phyloP scores from a whole-genome alignment of 2,329 filamentous ascomycete genomes.

The Colletotrichum sp. region DNA sequence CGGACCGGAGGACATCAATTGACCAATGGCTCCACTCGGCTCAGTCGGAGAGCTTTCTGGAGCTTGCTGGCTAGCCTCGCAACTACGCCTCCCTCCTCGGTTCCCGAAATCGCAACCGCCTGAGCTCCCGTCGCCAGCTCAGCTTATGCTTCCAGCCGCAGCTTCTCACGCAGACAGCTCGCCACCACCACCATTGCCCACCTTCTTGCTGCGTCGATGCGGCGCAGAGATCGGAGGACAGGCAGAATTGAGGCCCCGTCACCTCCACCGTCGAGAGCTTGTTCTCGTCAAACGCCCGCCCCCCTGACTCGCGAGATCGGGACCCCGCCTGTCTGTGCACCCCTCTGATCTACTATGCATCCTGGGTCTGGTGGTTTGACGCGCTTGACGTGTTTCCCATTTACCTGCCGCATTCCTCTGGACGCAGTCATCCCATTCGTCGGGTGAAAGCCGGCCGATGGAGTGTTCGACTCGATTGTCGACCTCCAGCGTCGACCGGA shows the following conservation, averaged over 20 bases:
- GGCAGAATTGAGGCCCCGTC: neutral
- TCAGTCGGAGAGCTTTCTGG: slow-evolving; percentile 12
- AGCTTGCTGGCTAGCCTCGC: slow-evolving; percentile 2
- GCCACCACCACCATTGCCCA: neutral
- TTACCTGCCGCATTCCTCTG: slow-evolving; percentile 10
- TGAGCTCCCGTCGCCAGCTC: neutral
- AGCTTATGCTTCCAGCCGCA: neutral
- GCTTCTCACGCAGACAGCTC: neutral
- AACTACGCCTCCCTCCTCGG: neutral
- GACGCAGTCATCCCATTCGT: slow-evolving; percentile 1
- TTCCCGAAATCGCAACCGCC: neutral
- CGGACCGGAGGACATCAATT: slow-evolving; percentile 1
- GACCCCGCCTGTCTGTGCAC: neutral
- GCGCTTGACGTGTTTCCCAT: slow-evolving; percentile 9
- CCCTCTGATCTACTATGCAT: slow-evolving; percentile 7
- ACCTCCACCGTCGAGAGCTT: neutral
- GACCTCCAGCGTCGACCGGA: neutral
- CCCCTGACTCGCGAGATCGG: slow-evolving; percentile 8
- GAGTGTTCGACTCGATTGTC: neutral
- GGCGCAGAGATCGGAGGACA: neutral
- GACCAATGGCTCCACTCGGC: slow-evolving; percentile 8
- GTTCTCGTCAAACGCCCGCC: neutral
- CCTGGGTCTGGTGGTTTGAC: neutral
- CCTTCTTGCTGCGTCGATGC: neutral
- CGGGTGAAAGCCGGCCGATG: neutral